These are phyloP conservation scores for Aspergillus versicolor DNA, from an alignment of 2,329 filamentous ascomycete species.

Conservation along the genomic window DNA sequence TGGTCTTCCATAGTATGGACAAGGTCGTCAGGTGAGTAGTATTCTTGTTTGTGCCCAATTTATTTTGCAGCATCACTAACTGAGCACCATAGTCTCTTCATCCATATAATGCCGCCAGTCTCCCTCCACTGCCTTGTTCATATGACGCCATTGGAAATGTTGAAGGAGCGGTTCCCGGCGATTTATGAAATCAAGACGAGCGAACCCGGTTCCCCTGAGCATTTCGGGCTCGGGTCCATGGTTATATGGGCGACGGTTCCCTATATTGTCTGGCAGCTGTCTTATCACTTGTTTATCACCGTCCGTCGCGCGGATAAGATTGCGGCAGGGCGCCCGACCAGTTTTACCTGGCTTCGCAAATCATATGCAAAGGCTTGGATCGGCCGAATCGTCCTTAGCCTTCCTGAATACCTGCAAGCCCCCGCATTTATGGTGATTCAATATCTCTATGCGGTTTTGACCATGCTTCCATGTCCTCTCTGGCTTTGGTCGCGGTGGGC, in stretches of 20 bases:
- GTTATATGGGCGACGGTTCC: conserved; percentile 91
- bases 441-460: conserved; percentile 83
- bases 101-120: conserved; percentile 98
- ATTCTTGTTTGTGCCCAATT: background rate
- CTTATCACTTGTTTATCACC: conserved; percentile 93
- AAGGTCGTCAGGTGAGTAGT: conserved; percentile 77
- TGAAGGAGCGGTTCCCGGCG: conserved; percentile 74
- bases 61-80: background rate
- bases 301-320: conserved; percentile 95
- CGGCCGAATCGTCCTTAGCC: conserved; percentile 76
- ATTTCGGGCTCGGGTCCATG: conserved; percentile 82
- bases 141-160: conserved; percentile 64
- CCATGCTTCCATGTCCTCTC: conserved; percentile 89
- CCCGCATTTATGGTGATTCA: conserved; percentile 95
- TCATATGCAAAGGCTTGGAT: conserved; percentile 90
- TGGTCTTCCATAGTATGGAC: conserved; percentile 98
- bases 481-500: conserved; percentile 92
- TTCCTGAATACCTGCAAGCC: conserved; percentile 77
- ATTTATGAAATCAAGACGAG: conserved; percentile 76
- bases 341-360: conserved; percentile 92
- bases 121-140: conserved; percentile 92
- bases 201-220: conserved; percentile 67
- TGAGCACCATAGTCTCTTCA: conserved; percentile 68
- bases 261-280: conserved; percentile 88
- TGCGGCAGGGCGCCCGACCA: conserved; percentile 89